phyloP scores from a whole-genome alignment of 176 grass and related monocot species.

The Eleusine indica region DNA sequence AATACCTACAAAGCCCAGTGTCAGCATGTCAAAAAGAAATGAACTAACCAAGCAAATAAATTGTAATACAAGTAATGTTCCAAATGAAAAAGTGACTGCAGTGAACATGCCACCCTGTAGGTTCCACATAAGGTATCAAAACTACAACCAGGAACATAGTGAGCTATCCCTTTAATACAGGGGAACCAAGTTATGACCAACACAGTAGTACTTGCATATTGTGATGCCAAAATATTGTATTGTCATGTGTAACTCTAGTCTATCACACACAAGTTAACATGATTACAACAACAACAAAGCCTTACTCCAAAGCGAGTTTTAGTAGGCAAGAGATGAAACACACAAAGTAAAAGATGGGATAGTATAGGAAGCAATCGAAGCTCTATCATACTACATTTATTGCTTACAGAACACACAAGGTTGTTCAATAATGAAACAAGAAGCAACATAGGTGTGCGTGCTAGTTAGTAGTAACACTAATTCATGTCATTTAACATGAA shows the following conservation, averaged over 20 bases:
- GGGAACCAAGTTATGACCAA: neutral
- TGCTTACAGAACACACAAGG: slow-evolving; percentile 5
- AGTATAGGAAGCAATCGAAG: slow-evolving; percentile 18
- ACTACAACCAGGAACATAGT: neutral
- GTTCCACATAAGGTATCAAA: slow-evolving; percentile 17
- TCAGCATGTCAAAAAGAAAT: slow-evolving; percentile 27
- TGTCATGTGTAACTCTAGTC: neutral
- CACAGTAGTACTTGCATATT: neutral
- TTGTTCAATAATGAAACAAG: neutral
- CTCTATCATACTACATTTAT: neutral
- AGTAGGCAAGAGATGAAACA: neutral
- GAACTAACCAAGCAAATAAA: slow-evolving; percentile 15
- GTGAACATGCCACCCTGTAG: slow-evolving; percentile 17
- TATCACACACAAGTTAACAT: neutral
- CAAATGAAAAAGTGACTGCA: slow-evolving; percentile 1
- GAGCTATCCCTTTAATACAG: neutral
- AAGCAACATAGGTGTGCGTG: neutral
- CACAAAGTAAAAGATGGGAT: neutral
- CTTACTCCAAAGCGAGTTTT: too few species aligned
- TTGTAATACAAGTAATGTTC: slow-evolving; percentile 14
- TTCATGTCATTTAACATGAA: neutral
- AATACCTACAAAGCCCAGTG: slow-evolving; percentile 69
- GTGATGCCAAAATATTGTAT: neutral
- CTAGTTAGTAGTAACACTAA: neutral
- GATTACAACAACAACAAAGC: neutral